phyloP scores from a whole-genome alignment of 1,284 basidiomycete species.

The Clitocybe nebularis region DNA sequence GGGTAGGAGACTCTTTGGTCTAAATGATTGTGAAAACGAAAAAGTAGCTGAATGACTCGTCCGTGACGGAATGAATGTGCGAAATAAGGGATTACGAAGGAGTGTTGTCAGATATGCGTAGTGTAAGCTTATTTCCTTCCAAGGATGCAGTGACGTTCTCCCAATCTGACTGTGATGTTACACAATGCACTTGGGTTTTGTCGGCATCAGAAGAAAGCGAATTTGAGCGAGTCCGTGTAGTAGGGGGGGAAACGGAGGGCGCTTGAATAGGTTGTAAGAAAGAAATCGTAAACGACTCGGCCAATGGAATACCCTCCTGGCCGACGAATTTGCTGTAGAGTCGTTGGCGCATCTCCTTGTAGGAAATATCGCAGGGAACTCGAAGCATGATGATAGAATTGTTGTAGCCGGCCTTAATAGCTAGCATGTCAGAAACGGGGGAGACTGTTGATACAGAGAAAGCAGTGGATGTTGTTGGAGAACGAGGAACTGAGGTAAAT shows the following conservation, averaged over 20 bases:
- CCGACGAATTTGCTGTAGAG: conserved; percentile 61
- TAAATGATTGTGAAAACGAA: background rate
- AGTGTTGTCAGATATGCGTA: conserved; percentile 31
- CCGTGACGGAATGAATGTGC: background rate
- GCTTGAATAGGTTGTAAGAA: conserved; percentile 35
- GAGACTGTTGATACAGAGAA: conserved; percentile 23
- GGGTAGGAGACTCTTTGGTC: background rate
- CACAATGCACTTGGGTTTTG: conserved; percentile 25
- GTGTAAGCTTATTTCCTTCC: conserved; percentile 33
- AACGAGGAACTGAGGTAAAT: conserved; percentile 18
- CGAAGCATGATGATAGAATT: conserved; percentile 61
- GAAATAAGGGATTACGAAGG: conserved; percentile 14
- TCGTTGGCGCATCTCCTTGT: conserved; percentile 48
- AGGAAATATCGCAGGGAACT: conserved; percentile 37
- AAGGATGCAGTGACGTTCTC: conserved; percentile 28
- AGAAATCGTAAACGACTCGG: conserved; percentile 49
- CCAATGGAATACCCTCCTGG: conserved; percentile 52
- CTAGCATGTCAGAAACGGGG: conserved; percentile 31
- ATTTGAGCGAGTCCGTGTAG: conserved; percentile 6
- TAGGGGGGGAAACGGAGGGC: background rate
- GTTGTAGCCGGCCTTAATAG: conserved; percentile 63
- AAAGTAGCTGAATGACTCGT: background rate
- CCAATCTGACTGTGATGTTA: conserved; percentile 39
- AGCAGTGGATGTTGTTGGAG: conserved; percentile 27
- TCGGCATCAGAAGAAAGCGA: conserved; percentile 22